Evolutionary conservation across 768 basidiomycete genomes (phyloP), one percentile per base, ranked within the genome.

Genomic region (Tylopilus intermedius): DNA sequence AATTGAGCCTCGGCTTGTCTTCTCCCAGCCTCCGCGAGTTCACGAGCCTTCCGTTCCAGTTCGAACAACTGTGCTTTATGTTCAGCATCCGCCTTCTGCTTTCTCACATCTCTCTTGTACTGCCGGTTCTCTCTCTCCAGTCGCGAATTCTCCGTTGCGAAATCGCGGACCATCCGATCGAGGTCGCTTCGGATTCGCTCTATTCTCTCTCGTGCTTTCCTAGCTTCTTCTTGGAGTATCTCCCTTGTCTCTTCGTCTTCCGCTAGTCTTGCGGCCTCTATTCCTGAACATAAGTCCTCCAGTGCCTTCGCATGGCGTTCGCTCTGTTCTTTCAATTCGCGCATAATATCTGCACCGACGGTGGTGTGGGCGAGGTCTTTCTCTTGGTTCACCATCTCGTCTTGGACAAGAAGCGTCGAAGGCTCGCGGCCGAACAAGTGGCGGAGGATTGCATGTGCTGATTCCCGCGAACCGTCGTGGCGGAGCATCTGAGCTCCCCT

Each of bases 371-470:
- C 67, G 18, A 82, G 73, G 39, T 74, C 70, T 40, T 73, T 74
- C 10, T 72, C 67, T 48, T 77, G 68, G 47, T 76, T 73, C n/a
- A 81, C 77, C 13, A 83, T 70, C 57, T 84, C 81, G 14, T 70
- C 64, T 56, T 83, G 78, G 38, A 84, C 78, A n/a, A 72, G 74
- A 10, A 83, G 68, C 1, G 76, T 66, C 0, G 71, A 49, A 0
- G 80, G 74, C 24, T 65, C 58, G 8, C 68, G 73, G 32, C 63
- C 62, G 9, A 77, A 51, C 51, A 84, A 62, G n/a, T 68, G 65
- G 2, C 71, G 70, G 1, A 84, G 55, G 44, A 81, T 76, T 8
- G 55, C 59, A 3, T 73, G 71, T 0, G 77, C 79, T 0, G 79
- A 79, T 15, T 67, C 65, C 3, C 64, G 40, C 7, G 72, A 74